These are phyloP conservation scores for Pinus tabuliformis DNA, from an alignment of 75 land plant species.

Conservation along the genomic window DNA sequence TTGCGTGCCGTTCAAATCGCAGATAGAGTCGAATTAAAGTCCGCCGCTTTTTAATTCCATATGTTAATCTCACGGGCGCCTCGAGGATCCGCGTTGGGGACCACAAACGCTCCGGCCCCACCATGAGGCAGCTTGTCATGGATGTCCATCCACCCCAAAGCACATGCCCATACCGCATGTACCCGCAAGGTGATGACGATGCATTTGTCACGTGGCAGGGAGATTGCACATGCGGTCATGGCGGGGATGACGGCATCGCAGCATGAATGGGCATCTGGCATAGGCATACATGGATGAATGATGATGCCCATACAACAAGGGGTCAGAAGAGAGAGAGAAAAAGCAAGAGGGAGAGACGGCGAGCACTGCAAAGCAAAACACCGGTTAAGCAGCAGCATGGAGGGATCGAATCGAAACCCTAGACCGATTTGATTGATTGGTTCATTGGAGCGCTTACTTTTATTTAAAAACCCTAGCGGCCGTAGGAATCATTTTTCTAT, in stretches of 20 bases:
- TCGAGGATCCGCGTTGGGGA: no score
- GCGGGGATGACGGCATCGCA: neutral
- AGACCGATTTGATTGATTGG: neutral
- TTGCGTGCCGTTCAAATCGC: no score
- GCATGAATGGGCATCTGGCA: slow-evolving; percentile 6
- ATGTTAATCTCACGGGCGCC: no score
- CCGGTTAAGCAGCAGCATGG: neutral
- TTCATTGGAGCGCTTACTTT: neutral
- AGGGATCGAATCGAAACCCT: neutral
- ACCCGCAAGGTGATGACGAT: no score
- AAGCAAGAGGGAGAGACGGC: neutral
- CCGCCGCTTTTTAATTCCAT: no score
- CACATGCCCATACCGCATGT: no score
- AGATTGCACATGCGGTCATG: neutral
- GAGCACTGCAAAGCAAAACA: neutral
- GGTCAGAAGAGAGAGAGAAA: neutral
- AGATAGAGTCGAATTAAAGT: no score
- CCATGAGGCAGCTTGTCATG: no score
- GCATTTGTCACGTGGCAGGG: neutral
- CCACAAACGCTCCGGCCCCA: no score
- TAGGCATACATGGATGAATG: slow-evolving; percentile 2
- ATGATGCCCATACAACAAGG: neutral
- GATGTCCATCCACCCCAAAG: no score
- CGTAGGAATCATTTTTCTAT: neutral
- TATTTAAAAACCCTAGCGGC: neutral